phyloP scores from a whole-genome alignment of 2,329 filamentous ascomycete species.

The Fusarium neocosmosporiellum region DNA sequence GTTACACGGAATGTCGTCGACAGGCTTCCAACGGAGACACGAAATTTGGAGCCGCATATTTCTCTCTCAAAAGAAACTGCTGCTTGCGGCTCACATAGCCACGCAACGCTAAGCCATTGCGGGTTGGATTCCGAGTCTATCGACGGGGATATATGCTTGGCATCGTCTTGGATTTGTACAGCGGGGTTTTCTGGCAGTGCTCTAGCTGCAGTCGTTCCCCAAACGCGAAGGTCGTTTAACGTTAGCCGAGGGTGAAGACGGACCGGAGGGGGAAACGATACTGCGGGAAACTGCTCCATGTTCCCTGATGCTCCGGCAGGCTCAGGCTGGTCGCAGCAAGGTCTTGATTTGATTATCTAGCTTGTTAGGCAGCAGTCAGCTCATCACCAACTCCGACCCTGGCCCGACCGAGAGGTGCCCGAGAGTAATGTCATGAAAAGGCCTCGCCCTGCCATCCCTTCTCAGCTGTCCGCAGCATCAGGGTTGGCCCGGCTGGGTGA shows the following conservation, averaged over 20 bases:
- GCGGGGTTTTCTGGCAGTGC: neutral
- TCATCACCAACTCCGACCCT: neutral
- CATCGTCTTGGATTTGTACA: neutral
- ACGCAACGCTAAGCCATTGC: neutral
- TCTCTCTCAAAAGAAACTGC: neutral
- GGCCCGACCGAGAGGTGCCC: neutral
- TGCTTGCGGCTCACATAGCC: neutral
- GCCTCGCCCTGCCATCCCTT: neutral
- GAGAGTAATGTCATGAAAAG: neutral
- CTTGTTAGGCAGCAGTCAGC: constrained; percentile 5
- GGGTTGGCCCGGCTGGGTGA: neutral
- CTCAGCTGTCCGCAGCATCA: neutral
- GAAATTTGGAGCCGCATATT: neutral
- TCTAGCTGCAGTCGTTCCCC: neutral
- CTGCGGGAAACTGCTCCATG: neutral
- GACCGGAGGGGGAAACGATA: neutral
- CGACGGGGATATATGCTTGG: neutral
- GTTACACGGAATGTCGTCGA: neutral
- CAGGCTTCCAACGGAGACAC: neutral
- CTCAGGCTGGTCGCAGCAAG: neutral
- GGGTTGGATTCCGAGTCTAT: neutral
- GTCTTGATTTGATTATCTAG: neutral
- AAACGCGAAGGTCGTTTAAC: neutral
- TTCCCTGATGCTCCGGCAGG: neutral
- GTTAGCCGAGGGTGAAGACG: neutral